These are phyloP conservation scores for Penicillium dipodomyicola DNA, from an alignment of 495 filamentous ascomycete species.

Conservation along the genomic window DNA sequence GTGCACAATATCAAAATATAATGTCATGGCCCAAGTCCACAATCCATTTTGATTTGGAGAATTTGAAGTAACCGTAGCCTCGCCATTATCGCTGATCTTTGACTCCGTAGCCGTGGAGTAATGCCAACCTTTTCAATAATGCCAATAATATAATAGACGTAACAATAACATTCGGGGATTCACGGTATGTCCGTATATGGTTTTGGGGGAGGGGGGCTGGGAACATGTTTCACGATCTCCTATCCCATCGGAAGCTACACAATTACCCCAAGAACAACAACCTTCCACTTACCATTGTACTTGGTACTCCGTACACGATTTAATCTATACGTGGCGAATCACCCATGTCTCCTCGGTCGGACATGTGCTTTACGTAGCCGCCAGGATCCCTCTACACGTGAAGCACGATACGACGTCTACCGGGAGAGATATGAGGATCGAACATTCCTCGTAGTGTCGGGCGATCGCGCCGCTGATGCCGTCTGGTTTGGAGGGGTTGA, in stretches of 20 bases:
- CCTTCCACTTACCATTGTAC: not conserved
- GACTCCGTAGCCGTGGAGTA: not conserved
- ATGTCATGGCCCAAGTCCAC: not conserved
- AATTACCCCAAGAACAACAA: not conserved
- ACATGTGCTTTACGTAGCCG: not conserved
- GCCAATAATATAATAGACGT: not conserved
- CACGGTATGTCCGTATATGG: slow-evolving; percentile 1
- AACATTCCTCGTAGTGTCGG: slow-evolving; percentile 13
- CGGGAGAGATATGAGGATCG: not conserved
- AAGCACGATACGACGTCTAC: not conserved
- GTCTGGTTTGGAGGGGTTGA: slow-evolving; percentile 1
- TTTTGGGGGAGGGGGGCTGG: not conserved
- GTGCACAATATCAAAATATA: not conserved
- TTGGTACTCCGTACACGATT: not conserved
- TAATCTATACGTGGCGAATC: slow-evolving; percentile 4
- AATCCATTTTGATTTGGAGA: not conserved
- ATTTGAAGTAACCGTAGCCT: not conserved
- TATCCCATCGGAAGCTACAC: slow-evolving; percentile 1
- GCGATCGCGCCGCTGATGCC: slow-evolving; percentile 29
- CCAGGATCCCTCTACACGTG: slow-evolving; percentile 7
- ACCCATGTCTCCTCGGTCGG: slow-evolving; percentile 2
- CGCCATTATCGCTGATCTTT: not conserved
- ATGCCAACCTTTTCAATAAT: not conserved
- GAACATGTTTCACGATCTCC: slow-evolving; percentile 4
- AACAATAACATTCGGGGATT: not conserved